Evolutionary conservation across 108 stramenopile genomes (phyloP), one percentile per base, ranked within the genome.

Genomic region (Parietichytrium sp.): DNA sequence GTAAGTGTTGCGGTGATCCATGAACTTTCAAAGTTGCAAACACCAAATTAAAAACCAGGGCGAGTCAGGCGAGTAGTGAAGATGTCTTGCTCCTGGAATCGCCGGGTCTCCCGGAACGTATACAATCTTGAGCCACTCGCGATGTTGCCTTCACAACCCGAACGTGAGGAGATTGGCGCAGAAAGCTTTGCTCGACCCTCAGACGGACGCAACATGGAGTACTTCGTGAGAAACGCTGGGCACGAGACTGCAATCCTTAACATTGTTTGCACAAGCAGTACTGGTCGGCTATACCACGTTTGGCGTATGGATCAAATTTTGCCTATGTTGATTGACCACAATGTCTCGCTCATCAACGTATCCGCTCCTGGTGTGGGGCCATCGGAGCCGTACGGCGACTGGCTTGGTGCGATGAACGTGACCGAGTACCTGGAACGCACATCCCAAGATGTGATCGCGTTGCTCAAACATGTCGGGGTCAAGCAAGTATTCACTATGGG

Each of bases 121-220:
- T 52, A 52, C 52, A 27, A 52, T 23, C 52, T 52, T 4, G 52
- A 52, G 0, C 52, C 52, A 27, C 52, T 52, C 26, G 12, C 27
- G 0, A 23, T 27, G 8, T 52, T 52, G 52, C 52, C 52, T n/a
- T 52, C 52, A 4, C 52, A 52, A 13, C 23, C 26, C 52, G 52
- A 52, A n/a, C 52, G 52, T 27, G 52, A 52, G 52, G 52, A 52
- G 52, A 52, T 52, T 13, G 52, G 52, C 52, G 52, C 52, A n/a
- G 52, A 52, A 27, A 13, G 23, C 52, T 52, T 52, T 52, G 52
- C 52, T 4, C 52, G 52, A 13, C 52, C 52, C 27, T 52, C 12
- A 13, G 52, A 52, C 18, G 52, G 52, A 52, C 52, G 52, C 52
- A 52, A 52, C 52, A 8, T n/a, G n/a, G 52, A 52, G 52, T 52